Evolutionary conservation across 176 grass and related monocot genomes (phyloP).

Genomic region (Zea mays): Zm-B73-REFERENCE-NAM-5.0 NC_050101.1:176013501-176014000

Average conservation of each 20-base stretch:
- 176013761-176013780: too few species aligned
- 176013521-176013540: too few species aligned
- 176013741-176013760: too few species aligned
- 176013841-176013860: conserved; percentile 40
- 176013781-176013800: not conserved
- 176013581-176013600: too few species aligned
- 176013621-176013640: too few species aligned
- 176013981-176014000: conserved; percentile 30
- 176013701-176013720: not conserved
- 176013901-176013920: not conserved
- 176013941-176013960: conserved; percentile 29
- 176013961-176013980: conserved; percentile 50
- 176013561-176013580: too few species aligned
- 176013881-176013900: conserved; percentile 5
- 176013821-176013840: not conserved
- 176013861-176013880: not conserved
- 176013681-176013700: too few species aligned
- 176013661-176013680: not conserved
- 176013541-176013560: too few species aligned
- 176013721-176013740: too few species aligned
- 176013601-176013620: too few species aligned
- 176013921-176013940: not conserved
- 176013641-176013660: not conserved
- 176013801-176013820: not conserved
- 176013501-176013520: too few species aligned